phyloP scores from a whole-genome alignment of 306 rosid genomes.

The Aeschynomene evenia region DNA sequence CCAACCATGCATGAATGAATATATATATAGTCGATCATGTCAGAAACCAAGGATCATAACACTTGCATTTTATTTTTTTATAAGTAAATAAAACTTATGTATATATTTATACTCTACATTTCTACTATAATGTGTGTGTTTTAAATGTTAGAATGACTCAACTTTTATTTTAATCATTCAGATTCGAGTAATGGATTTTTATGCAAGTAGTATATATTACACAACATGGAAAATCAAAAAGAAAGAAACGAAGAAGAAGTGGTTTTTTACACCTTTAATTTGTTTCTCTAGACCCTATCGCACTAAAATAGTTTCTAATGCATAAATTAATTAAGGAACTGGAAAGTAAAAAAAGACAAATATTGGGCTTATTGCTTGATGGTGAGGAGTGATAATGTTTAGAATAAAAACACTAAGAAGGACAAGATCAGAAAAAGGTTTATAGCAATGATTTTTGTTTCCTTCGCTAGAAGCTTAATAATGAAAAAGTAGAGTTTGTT shows the following conservation, averaged over 20 bases:
- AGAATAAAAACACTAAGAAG: neutral
- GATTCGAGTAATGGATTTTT: too few species aligned
- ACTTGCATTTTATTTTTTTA: too few species aligned
- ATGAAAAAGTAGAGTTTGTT: neutral
- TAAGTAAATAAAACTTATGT: too few species aligned
- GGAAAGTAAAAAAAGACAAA: neutral
- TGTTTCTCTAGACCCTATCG: neutral
- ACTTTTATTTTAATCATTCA: too few species aligned
- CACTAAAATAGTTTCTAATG: neutral
- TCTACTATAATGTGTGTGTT: too few species aligned
- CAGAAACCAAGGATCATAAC: too few species aligned
- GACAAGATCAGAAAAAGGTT: neutral
- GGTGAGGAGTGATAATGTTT: neutral
- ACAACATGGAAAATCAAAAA: too few species aligned
- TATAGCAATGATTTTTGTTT: neutral
- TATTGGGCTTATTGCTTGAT: neutral
- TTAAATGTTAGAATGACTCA: too few species aligned
- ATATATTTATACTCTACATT: too few species aligned
- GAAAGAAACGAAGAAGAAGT: too few species aligned
- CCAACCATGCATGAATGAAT: conserved; percentile 15
- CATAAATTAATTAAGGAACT: neutral
- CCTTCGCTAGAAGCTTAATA: neutral
- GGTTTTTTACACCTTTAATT: neutral
- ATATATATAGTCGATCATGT: too few species aligned
- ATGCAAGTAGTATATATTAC: too few species aligned